Evolutionary conservation across 2,329 filamentous ascomycete genomes (phyloP).

Genomic region (Epichloe sibirici): DNA sequence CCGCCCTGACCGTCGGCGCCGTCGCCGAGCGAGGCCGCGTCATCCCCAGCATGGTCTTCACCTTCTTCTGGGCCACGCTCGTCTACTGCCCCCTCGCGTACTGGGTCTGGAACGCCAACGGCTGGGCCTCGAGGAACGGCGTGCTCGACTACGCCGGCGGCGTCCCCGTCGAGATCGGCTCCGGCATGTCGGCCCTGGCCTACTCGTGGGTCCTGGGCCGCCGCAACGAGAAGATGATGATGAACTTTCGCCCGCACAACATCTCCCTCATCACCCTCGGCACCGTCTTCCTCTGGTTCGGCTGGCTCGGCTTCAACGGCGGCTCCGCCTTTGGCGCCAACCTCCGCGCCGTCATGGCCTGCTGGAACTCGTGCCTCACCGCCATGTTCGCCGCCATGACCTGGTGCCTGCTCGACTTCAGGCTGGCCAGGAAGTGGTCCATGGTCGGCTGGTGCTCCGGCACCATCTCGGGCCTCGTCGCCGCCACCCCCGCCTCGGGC

Average conservation of each 20-base stretch:
- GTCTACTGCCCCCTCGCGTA: constrained; percentile 95
- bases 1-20: constrained; percentile 79
- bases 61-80: constrained; percentile 90
- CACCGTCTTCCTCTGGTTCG: constrained; percentile 93
- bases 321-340: constrained; percentile 91
- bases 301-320: constrained; percentile 98
- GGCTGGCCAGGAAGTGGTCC: constrained; percentile 86
- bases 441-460: constrained; percentile 65
- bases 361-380: constrained; percentile 94
- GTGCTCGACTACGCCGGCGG: constrained; percentile 95
- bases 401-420: constrained; percentile 93
- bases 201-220: constrained; percentile 94
- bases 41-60: constrained; percentile 87
- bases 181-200: constrained; percentile 82
- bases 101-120: constrained; percentile 93
- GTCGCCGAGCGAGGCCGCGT: constrained; percentile 90
- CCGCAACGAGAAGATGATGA: constrained; percentile 98
- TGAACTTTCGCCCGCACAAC: constrained; percentile 99
- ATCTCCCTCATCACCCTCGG: constrained; percentile 94
- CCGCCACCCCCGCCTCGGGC: constrained; percentile 57
- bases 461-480: constrained; percentile 57
- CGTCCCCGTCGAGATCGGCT: constrained; percentile 93
- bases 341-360: constrained; percentile 86
- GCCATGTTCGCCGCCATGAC: constrained; percentile 85
- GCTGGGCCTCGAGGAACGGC: constrained; percentile 83